Evolutionary conservation across 1,284 basidiomycete genomes (phyloP), one percentile per base, ranked within the genome.

Genomic region (Tilletia horrida): DNA sequence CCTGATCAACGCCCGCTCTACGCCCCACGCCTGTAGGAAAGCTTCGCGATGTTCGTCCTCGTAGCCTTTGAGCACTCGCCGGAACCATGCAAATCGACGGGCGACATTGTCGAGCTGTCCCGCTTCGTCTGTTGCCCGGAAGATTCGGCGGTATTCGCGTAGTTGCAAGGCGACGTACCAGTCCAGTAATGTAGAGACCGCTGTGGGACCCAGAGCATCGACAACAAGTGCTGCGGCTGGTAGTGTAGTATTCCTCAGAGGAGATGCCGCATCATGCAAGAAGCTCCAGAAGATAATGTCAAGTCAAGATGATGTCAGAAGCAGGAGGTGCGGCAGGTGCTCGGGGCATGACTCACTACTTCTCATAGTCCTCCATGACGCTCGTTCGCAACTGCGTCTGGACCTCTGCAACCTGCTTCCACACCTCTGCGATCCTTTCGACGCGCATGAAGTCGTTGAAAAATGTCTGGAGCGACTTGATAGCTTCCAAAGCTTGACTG

Each of bases 101-200:
- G 91, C 88, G 4, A 97, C 87, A 73, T 99, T 99, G 83, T 99
- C 96, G 55, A 99, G 85, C 81, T 97, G 93, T 0, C 95, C 96
- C 0, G 96, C 87, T 86, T 69, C 91, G 66, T 81, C 79, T 2
- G 76, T 77, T 2, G 78, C 76, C 14, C 80, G 88, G 84, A 99
- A 99, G 79, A 99, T 95, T 18, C 94, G 89, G 13, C 94, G 89
- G 80, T 99, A 99, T 82, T 98, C 96, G 78, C 93, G 91, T 40
- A 99, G 86, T 80, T 97, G 92, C 11, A 94, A 86, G 13, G 89
- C 88, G 52, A 92, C 89, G 79, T 97, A 97, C 69, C 93, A 90
- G 66, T 95, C 92, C 25, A 98, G 86, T 64, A 97, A 86, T 64
- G 91, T 88, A 44, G 84, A 83, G 55, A 70, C 70, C 18, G 76